Evolutionary conservation across 2,329 filamentous ascomycete genomes (phyloP).

Genomic region (Chalara sp.): DNA sequence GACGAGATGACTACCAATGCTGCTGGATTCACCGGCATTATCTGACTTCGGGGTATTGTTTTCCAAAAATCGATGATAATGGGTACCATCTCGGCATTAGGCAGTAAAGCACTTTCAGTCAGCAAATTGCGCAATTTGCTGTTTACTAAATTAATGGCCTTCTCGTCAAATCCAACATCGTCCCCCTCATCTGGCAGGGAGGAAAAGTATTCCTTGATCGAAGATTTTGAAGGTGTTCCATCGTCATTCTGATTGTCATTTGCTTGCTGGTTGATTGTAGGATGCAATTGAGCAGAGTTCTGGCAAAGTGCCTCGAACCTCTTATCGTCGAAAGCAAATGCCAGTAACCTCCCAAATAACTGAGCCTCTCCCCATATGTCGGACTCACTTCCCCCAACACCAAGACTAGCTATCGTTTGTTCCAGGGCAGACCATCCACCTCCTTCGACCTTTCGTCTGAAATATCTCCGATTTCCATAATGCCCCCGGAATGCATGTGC

Average conservation of each 20-base stretch:
- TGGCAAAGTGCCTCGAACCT: conserved; percentile 64
- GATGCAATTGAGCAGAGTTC: conserved; percentile 31
- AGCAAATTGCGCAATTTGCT: conserved; percentile 42
- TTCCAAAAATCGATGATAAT: conserved; percentile 59
- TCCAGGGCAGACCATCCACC: conserved; percentile 76
- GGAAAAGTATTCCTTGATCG: no score
- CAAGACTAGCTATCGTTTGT: conserved; percentile 62
- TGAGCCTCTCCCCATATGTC: conserved; percentile 64
- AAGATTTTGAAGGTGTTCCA: neutral
- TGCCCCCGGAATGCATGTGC: conserved; percentile 63
- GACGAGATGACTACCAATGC: conserved; percentile 54
- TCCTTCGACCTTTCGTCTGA: conserved; percentile 66
- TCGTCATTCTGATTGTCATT: neutral
- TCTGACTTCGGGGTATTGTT: conserved; percentile 45
- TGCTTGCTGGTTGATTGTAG: conserved; percentile 8
- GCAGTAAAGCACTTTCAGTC: conserved; percentile 43
- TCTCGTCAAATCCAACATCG: conserved; percentile 13
- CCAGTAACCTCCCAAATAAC: conserved; percentile 75
- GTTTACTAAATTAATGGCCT: conserved; percentile 21
- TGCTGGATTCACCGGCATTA: conserved; percentile 40
- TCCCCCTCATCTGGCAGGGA: no score
- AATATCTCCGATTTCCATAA: conserved; percentile 82
- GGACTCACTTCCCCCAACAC: conserved; percentile 56
- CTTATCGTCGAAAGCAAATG: conserved; percentile 75
- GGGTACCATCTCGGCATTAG: conserved; percentile 57